These are phyloP conservation scores for Fusarium armeniacum DNA, from an alignment of 2,329 filamentous ascomycete genomes.

Conservation along the genomic window DNA sequence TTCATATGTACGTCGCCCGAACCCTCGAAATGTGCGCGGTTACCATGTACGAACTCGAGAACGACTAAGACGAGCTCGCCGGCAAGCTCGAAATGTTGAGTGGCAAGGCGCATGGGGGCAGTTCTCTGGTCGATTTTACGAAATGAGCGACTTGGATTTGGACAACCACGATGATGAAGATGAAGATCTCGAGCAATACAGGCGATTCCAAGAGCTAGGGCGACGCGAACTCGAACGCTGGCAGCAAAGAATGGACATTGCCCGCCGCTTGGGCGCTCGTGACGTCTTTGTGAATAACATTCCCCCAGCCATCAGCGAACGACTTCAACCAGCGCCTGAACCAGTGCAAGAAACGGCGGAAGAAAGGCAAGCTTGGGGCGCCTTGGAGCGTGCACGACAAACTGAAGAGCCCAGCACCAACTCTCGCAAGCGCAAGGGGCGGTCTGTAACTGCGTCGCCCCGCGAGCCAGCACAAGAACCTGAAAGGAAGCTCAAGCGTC, in stretches of 20 bases:
- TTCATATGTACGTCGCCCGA: conserved; percentile 52
- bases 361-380: conserved; percentile 89
- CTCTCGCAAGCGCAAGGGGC: conserved; percentile 79
- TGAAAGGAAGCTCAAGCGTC: conserved; percentile 88
- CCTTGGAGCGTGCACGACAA: conserved; percentile 86
- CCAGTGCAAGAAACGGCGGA: conserved; percentile 78
- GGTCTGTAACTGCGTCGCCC: conserved; percentile 79
- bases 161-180: conserved; percentile 69
- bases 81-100: conserved; percentile 79
- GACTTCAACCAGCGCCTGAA: conserved; percentile 70
- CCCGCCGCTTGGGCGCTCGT: conserved; percentile 80
- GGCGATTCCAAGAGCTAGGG: conserved; percentile 67
- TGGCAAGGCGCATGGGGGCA: conserved; percentile 90
- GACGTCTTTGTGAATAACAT: conserved; percentile 78
- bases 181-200: conserved; percentile 75
- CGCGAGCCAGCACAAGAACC: conserved; percentile 77
- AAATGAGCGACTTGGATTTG: conserved; percentile 63
- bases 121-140: conserved; percentile 72
- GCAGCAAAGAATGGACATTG: conserved; percentile 87
- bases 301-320: conserved; percentile 70
- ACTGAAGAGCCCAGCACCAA: conserved; percentile 67
- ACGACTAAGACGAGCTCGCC: conserved; percentile 68
- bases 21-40: conserved; percentile 53
- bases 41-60: conserved; percentile 67
- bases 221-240: conserved; percentile 77